Evolutionary conservation across 2,329 filamentous ascomycete species (phyloP), one percentile per base, ranked within the genome.

Genomic region (Cytospora leucostoma): DNA sequence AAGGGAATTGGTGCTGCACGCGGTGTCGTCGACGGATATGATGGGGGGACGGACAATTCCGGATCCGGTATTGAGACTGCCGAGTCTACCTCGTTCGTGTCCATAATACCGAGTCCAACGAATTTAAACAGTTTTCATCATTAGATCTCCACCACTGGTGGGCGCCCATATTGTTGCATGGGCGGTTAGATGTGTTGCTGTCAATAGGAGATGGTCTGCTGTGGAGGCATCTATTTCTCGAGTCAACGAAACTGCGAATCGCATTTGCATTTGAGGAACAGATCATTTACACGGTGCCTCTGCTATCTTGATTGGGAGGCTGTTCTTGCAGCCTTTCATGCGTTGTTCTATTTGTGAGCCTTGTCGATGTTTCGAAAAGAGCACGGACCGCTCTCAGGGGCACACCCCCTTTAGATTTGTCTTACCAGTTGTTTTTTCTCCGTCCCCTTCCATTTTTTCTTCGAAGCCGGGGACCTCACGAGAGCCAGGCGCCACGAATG

Each of bases 1-100:
- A 37, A 52, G 63, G 32, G 56, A 65, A n/a, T 27, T 65, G 52
- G 63, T 65, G 47, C 44, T 65, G 52, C 63, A 65, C 40, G 49
- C 44, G 32, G 32, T 37, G 12, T 63, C 60, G 21, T 59, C 55
- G 50, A 33, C 32, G 32, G 60, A 63, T 19, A 63, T 65, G 63
- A 65, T 65, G 63, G 56, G 61, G 4, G 60, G 51, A 7, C 54
- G 63, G 50, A 44, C 60, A 6, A 59, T 53, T 32, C 63, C 63
- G 19, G 60, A 63, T 38, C 51, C 63, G 32, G 63, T 63, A 12
- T 38, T 65, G 44, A 49, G 35, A 56, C 34, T 65, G 56, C 15
- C 44, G 21, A 52, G 49, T 19, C 44, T 21, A 7, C 10, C 21
- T 47, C n/a, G 10, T 21, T 47, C 8, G 17, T 37, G 17, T 54